Percentiles rank a stretch among this genome's conserved stretches.
Evolutionary conservation across 2,329 filamentous ascomycete genomes (phyloP).

Genomic region (Thelonectria olida): DNA sequence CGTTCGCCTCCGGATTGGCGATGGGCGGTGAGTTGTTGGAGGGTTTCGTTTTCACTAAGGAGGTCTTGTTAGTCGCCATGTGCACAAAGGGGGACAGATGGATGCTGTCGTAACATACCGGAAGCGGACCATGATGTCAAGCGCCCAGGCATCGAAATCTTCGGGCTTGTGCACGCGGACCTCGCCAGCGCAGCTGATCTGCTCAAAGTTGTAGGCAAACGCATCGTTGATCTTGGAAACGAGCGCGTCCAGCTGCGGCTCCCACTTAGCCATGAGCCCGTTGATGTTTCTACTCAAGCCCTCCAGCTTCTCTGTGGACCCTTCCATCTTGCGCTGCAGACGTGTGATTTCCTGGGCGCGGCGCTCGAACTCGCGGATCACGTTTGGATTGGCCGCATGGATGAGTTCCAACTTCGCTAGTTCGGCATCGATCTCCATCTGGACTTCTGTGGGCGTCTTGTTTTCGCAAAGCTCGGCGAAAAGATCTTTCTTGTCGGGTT

Average conservation of each 20-base stretch:
- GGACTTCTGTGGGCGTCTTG: conserved; percentile 70
- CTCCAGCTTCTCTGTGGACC: conserved; percentile 63
- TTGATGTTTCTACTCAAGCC: conserved; percentile 67
- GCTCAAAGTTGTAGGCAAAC: conserved; percentile 91
- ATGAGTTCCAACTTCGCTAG: conserved; percentile 81
- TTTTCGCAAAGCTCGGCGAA: conserved; percentile 55
- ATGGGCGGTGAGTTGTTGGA: conserved; percentile 88
- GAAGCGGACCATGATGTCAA: conserved; percentile 96
- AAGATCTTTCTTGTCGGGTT: conserved; percentile 51
- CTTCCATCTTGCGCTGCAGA: conserved; percentile 65
- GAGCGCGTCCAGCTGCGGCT: conserved; percentile 82
- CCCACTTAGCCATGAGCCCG: conserved; percentile 78
- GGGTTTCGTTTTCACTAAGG: conserved; percentile 76
- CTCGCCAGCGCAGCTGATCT: conserved; percentile 94
- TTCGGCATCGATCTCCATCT: conserved; percentile 78
- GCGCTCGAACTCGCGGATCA: conserved; percentile 80
- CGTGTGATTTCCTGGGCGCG: conserved; percentile 75
- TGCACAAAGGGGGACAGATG: background rate
- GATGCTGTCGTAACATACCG: conserved; percentile 63
- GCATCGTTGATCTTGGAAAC: conserved; percentile 86
- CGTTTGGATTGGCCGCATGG: conserved; percentile 77
- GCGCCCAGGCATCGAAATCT: conserved; percentile 93
- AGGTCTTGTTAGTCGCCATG: conserved; percentile 14
- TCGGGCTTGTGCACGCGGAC: conserved; percentile 88
- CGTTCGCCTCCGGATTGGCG: conserved; percentile 96